A percentile compares a stretch with the other conserved stretches of the same genome.
Conservation (phyloP, 140 eudicot genomes). For the Senecio squalidus region DNA sequence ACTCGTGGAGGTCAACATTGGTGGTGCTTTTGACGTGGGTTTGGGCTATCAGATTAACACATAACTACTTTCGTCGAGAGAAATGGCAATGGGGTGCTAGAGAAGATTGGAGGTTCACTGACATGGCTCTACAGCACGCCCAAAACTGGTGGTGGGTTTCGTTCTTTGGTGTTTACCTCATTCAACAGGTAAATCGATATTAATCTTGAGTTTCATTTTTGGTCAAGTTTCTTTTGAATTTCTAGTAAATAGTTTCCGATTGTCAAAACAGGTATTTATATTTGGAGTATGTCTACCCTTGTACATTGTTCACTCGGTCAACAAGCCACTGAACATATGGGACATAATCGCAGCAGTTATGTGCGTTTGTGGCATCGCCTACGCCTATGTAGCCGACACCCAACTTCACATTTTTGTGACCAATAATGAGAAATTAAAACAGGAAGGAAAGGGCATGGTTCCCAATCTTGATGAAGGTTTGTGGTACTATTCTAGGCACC, state of each 20-base stretch:
- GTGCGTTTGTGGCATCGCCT: slow-evolving; percentile 54
- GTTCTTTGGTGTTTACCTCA: slow-evolving; percentile 73
- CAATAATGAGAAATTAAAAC: slow-evolving; percentile 46
- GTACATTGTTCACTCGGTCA: slow-evolving; percentile 52
- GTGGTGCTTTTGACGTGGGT: slow-evolving; percentile 69
- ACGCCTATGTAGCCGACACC: slow-evolving; percentile 77
- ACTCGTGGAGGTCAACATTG: slow-evolving; percentile 60
- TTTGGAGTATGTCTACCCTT: slow-evolving; percentile 72
- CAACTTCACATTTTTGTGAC: slow-evolving; percentile 63
- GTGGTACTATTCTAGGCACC: slow-evolving; percentile 89
- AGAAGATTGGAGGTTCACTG: slow-evolving; percentile 94
- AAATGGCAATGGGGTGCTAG: slow-evolving; percentile 94
- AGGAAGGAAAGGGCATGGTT: slow-evolving; percentile 44
- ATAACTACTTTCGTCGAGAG: slow-evolving; percentile 89
- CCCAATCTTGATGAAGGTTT: slow-evolving; percentile 68
- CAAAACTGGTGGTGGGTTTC: slow-evolving; percentile 95
- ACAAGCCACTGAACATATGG: slow-evolving; percentile 55
- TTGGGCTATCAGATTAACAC: slow-evolving; percentile 82
- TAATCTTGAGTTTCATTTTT: no score
- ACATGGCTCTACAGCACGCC: slow-evolving; percentile 71
- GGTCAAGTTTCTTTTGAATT: background rate
- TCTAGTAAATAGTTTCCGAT: background rate
- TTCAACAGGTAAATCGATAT: slow-evolving; percentile 90
- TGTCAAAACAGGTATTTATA: slow-evolving; percentile 51
- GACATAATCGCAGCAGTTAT: slow-evolving; percentile 44